Evolutionary conservation across 306 rosid species (phyloP).

Genomic region (Citrullus colocynthis): DNA sequence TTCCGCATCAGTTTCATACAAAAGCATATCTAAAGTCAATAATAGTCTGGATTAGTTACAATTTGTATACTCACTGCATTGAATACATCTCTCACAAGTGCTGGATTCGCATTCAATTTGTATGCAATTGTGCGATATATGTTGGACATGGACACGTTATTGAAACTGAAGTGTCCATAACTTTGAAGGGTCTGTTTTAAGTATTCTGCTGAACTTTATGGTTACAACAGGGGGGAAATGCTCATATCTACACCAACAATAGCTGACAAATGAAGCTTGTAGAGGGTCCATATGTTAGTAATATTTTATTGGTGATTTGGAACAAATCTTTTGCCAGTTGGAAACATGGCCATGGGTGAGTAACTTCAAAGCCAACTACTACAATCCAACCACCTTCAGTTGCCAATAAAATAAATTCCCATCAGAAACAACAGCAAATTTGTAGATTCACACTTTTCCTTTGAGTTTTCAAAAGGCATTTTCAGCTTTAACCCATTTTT

Average conservation of each 20-base stretch:
- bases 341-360: neutral
- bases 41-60: neutral
- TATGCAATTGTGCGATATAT: neutral
- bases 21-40: neutral
- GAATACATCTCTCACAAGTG: neutral
- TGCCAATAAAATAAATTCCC: neutral
- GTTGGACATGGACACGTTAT: neutral
- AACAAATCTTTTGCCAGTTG: neutral
- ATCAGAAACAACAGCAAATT: neutral
- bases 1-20: neutral
- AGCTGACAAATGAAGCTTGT: neutral
- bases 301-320: neutral
- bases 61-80: neutral
- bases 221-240: neutral
- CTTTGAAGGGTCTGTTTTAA: neutral
- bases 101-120: neutral
- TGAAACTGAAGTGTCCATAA: neutral
- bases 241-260: conserved; percentile 1
- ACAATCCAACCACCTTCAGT: neutral
- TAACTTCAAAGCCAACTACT: conserved; percentile 6
- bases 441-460: neutral
- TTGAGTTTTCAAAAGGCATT: neutral
- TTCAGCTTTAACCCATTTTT: neutral
- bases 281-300: neutral
- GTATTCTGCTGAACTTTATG: neutral